Conservation (phyloP, 805 yeast genomes). For the Nadsonia fulvescens region DNA sequence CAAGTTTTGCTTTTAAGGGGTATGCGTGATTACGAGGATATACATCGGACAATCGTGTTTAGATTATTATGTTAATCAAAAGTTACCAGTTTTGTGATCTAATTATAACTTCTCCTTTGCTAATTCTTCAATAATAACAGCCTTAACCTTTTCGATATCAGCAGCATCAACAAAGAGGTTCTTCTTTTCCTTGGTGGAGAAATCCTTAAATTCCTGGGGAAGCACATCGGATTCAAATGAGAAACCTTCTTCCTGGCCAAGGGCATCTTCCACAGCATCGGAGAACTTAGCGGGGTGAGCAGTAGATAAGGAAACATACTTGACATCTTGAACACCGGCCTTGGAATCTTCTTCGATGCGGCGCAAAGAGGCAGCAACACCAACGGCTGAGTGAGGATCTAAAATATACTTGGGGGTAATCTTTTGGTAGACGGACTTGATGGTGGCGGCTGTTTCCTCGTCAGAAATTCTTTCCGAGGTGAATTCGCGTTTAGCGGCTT, state of each 20-base stretch:
- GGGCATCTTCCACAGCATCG: slow-evolving; percentile 80
- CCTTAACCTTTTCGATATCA: slow-evolving; percentile 56
- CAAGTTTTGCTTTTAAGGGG: too few relatives aligned
- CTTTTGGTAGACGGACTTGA: slow-evolving; percentile 44
- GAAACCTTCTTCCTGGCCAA: slow-evolving; percentile 48
- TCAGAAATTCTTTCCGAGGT: slow-evolving; percentile 69
- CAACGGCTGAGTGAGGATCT: slow-evolving; percentile 96
- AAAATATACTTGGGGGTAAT: slow-evolving; percentile 52
- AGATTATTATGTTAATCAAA: too few relatives aligned
- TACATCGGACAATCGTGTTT: too few relatives aligned
- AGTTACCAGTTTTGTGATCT: too few relatives aligned
- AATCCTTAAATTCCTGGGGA: slow-evolving; percentile 67
- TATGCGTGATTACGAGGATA: too few relatives aligned
- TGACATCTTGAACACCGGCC: slow-evolving; percentile 20
- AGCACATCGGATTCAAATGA: slow-evolving; percentile 76
- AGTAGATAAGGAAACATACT: slow-evolving; percentile 65
- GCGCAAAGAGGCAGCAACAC: slow-evolving; percentile 61
- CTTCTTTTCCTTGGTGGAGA: slow-evolving; percentile 57
- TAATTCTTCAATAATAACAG: slow-evolving; percentile 57
- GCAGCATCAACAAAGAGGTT: slow-evolving; percentile 53
- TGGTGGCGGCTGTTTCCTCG: slow-evolving; percentile 61
- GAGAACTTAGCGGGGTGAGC: slow-evolving; percentile 99
- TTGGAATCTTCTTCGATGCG: slow-evolving; percentile 32
- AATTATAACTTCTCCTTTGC: slow-evolving; percentile 28
- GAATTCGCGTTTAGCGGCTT: slow-evolving; percentile 50